Base-by-base conservation (phyloP, 331 rosid species). In the Phaseolus coccineus region DNA sequence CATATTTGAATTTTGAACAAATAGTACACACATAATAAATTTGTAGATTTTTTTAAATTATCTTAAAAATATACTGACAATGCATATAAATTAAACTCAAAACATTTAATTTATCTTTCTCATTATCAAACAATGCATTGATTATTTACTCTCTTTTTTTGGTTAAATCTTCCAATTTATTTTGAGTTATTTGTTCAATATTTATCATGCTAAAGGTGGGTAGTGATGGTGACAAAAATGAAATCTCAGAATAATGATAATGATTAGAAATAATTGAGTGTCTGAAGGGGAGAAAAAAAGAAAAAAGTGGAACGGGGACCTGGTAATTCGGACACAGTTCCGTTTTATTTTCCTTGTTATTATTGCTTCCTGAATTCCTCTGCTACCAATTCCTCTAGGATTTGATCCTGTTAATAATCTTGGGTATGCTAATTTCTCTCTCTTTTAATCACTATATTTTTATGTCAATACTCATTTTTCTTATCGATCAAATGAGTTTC, bases 261-360 rank as follows among this genome's bases (percentile, higher is more conserved):
- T 33, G 13, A 63, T 31, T 33, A 63, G 47, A 63, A 63, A 63
- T 7, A 63, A 31, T 63, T 33, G 14, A 33, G 47, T 33, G 4
- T 13, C 25, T 30, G 24, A 61, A 5, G 68, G 68, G 7, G 12
- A 3, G 3, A 6, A 31, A 61, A 2, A 61, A 35, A 4, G 1
- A 46, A 22, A 70, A 64, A 53, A 5, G 35, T 77, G 78, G 75
- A 74, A 67, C 65, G 44, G 7, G 33, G 44, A 69, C 80, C 82
- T 55, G 69, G 76, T 82, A 69, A 78, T 31, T 50, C 84, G 88
- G 82, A 75, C 64, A 57, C 73, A 61, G 55, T 50, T 74, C 50
- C 52, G 56, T 25, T 68, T 70, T 84, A 33, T 39, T 28, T 37
- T 78, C 25, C 27, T 11, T 30, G 22, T 25, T 56, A 39, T 57